phyloP scores from a whole-genome alignment of 2,329 filamentous ascomycete genomes.

The Fusarium sp. region DNA sequence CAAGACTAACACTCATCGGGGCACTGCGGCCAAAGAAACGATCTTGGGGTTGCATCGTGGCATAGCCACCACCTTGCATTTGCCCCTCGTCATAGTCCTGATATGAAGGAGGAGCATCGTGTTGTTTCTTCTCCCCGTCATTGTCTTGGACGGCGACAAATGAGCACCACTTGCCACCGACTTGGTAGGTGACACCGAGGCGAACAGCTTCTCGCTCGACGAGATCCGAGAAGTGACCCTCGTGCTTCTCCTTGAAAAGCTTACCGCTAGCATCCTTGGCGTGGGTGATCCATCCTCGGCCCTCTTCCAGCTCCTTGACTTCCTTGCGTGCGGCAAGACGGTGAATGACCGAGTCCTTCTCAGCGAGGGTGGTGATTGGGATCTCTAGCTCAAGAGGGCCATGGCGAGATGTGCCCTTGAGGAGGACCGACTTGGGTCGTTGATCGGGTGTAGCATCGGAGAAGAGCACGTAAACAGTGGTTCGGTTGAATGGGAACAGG shows the following conservation, averaged over 20 bases:
- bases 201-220: conserved; percentile 73
- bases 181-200: conserved; percentile 73
- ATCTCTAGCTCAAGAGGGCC: conserved; percentile 73
- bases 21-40: background rate
- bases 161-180: conserved; percentile 76
- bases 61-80: background rate
- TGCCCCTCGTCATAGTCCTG: background rate
- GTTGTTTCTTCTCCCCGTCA: background rate
- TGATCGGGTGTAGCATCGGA: conserved; percentile 57
- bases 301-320: conserved; percentile 75
- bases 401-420: conserved; percentile 66
- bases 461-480: conserved; percentile 73
- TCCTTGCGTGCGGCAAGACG: conserved; percentile 77
- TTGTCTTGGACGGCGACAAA: conserved; percentile 74
- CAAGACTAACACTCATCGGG: background rate
- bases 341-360: conserved; percentile 68
- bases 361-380: conserved; percentile 62
- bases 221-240: conserved; percentile 66
- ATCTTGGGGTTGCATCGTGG: background rate
- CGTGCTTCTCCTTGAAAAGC: conserved; percentile 57
- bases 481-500: conserved; percentile 74
- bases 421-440: conserved; percentile 62
- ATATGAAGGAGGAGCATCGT: background rate
- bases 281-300: conserved; percentile 72
- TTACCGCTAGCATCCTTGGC: conserved; percentile 57